Evolutionary conservation across 1,139 yeast species (phyloP).

Genomic region (Sugiyamaella novakii): DNA sequence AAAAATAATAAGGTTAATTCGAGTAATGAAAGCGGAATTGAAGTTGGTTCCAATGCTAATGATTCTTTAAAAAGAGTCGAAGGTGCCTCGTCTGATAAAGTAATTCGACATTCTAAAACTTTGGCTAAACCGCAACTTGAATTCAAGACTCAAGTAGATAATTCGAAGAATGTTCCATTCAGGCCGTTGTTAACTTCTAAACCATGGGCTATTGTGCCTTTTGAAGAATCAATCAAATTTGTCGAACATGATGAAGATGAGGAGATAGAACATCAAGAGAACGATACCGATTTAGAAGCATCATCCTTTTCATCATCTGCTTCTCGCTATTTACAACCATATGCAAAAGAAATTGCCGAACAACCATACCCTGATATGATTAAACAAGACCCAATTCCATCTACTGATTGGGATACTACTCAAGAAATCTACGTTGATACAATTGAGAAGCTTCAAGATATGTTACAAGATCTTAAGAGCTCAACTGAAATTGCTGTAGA

Average conservation of each 20-base stretch:
- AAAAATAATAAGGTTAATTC: conserved; percentile 26
- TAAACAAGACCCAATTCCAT: conserved; percentile 54
- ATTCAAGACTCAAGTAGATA: conserved; percentile 65
- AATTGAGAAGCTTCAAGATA: conserved; percentile 51
- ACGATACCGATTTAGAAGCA: not conserved
- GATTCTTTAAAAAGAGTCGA: conserved; percentile 11
- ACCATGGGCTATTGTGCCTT: conserved; percentile 65
- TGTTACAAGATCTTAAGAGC: conserved; percentile 57
- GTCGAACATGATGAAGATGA: conserved; percentile 31
- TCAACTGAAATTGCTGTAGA: conserved; percentile 85
- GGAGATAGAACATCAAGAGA: conserved; percentile 13
- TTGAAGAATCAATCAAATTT: conserved; percentile 52
- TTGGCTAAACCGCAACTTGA: conserved; percentile 71
- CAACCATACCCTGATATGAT: conserved; percentile 67
- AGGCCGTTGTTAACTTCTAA: conserved; percentile 68
- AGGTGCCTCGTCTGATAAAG: conserved; percentile 24
- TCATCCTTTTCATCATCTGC: not conserved
- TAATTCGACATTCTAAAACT: conserved; percentile 42
- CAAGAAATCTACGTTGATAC: conserved; percentile 74
- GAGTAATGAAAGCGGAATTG: conserved; percentile 15
- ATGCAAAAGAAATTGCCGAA: conserved; percentile 68
- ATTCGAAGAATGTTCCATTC: conserved; percentile 70
- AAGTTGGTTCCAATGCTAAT: not conserved
- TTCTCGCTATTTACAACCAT: conserved; percentile 77
- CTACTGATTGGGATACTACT: conserved; percentile 66